A percentile compares a stretch with the other conserved stretches of the same genome.
These are phyloP conservation scores for Tuber brumale DNA, from an alignment of 495 filamentous ascomycete genomes.

Conservation along the genomic window DNA sequence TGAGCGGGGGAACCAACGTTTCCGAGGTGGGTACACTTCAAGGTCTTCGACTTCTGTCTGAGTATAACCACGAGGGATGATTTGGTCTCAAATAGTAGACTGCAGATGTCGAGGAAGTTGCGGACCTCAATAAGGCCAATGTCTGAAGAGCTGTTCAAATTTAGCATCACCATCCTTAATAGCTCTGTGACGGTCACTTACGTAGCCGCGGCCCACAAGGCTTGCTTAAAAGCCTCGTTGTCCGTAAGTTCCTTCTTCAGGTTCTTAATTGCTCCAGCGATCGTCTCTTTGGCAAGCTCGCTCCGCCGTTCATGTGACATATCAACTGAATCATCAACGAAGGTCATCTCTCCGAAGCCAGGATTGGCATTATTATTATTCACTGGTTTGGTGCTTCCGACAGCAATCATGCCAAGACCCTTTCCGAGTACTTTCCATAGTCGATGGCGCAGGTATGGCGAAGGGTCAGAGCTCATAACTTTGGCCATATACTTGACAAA, in stretches of 20 bases:
- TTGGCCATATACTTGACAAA: slow-evolving; percentile 66
- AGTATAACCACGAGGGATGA: slow-evolving; percentile 58
- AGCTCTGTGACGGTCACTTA: slow-evolving; percentile 16
- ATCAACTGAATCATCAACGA: slow-evolving; percentile 63
- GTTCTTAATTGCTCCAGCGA: slow-evolving; percentile 66
- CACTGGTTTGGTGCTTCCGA: slow-evolving; percentile 53
- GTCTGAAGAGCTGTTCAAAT: slow-evolving; percentile 50
- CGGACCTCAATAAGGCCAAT: slow-evolving; percentile 64
- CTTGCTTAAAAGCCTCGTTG: slow-evolving; percentile 57
- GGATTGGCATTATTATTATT: slow-evolving; percentile 39
- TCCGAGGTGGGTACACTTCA: slow-evolving; percentile 58
- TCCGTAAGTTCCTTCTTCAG: slow-evolving; percentile 63
- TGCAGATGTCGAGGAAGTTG: slow-evolving; percentile 71
- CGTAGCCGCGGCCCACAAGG: slow-evolving; percentile 68
- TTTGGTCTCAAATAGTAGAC: slow-evolving; percentile 61
- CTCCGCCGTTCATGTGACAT: slow-evolving; percentile 61
- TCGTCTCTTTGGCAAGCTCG: slow-evolving; percentile 64
- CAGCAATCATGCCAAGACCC: slow-evolving; percentile 71
- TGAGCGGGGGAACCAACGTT: slow-evolving; percentile 46
- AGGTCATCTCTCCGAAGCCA: slow-evolving; percentile 60
- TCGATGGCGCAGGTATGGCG: slow-evolving; percentile 67
- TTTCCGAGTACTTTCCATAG: slow-evolving; percentile 62
- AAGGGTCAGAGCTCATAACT: slow-evolving; percentile 66
- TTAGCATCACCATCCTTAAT: neutral
- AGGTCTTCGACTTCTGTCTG: slow-evolving; percentile 61